Conservation (phyloP, 768 basidiomycete genomes). For the Suillus bovinus region DNA sequence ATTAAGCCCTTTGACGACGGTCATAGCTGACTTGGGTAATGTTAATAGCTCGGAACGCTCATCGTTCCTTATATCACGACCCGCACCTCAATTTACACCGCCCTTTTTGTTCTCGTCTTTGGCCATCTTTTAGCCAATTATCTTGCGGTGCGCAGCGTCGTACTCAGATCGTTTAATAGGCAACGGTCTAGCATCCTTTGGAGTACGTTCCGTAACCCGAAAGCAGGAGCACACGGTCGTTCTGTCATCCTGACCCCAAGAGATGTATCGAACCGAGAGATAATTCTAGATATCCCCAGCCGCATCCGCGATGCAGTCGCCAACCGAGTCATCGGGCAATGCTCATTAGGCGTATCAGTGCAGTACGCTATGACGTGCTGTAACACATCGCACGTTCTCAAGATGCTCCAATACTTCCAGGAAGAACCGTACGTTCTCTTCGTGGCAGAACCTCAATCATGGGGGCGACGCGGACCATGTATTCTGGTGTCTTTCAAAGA, state of each 20-base stretch:
- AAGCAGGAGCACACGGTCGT: conserved; percentile 17
- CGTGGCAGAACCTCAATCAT: conserved; percentile 29
- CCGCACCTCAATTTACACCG: conserved; percentile 46
- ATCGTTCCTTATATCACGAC: conserved; percentile 57
- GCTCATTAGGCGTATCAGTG: conserved; percentile 52
- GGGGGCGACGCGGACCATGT: not conserved
- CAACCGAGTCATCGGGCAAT: conserved; percentile 41
- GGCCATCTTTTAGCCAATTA: conserved; percentile 62
- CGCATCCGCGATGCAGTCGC: conserved; percentile 39
- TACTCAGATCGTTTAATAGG: conserved; percentile 57
- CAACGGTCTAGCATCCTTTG: conserved; percentile 59
- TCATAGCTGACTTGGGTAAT: not conserved
- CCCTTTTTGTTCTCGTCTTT: conserved; percentile 50
- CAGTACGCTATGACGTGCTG: conserved; percentile 21
- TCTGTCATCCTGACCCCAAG: conserved; percentile 33
- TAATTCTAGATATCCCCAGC: conserved; percentile 43
- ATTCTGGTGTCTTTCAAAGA: conserved; percentile 53
- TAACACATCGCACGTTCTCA: conserved; percentile 17
- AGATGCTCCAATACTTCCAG: conserved; percentile 41
- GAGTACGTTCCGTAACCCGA: conserved; percentile 26
- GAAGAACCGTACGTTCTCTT: conserved; percentile 56
- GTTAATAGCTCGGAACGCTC: conserved; percentile 53
- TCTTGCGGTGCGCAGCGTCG: conserved; percentile 56
- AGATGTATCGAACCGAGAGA: conserved; percentile 43
- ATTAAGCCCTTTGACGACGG: conserved; percentile 26